phyloP scores from a whole-genome alignment of 2,329 filamentous ascomycete genomes.

The Thelonectria discophora region DNA sequence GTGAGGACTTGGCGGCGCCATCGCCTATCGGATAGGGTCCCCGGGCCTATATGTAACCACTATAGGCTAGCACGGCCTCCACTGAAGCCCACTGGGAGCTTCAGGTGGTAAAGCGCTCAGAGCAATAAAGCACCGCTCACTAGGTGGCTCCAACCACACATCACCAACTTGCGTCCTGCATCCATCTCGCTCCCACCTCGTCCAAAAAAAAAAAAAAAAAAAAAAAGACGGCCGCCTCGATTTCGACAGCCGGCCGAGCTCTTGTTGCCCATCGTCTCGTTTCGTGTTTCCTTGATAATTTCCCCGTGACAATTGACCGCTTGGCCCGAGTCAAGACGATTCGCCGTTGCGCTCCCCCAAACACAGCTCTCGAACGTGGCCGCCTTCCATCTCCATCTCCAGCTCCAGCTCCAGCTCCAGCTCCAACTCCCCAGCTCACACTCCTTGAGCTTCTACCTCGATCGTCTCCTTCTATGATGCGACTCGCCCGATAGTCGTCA shows the following conservation, averaged over 20 bases:
- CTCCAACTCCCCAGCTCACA: neutral
- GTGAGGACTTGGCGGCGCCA: slow-evolving; percentile 26
- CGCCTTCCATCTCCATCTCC: neutral
- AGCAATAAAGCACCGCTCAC: slow-evolving; percentile 5
- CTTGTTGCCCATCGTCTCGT: neutral
- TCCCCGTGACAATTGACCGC: slow-evolving; percentile 19
- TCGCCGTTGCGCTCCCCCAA: neutral
- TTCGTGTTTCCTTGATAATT: neutral
- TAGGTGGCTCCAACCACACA: slow-evolving; percentile 24
- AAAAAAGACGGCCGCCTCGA: slow-evolving; percentile 11
- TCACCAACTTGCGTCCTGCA: slow-evolving; percentile 29
- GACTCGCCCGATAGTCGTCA: slow-evolving; percentile 43
- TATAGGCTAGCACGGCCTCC: slow-evolving; percentile 34
- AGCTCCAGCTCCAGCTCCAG: slow-evolving; percentile 2
- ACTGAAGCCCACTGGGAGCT: too few relatives aligned
- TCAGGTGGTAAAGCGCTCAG: too few relatives aligned
- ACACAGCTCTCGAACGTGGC: neutral
- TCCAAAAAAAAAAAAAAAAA: neutral
- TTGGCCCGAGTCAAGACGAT: neutral
- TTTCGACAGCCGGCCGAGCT: slow-evolving; percentile 20
- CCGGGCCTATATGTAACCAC: slow-evolving; percentile 38
- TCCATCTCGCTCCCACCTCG: slow-evolving; percentile 1
- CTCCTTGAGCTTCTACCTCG: slow-evolving; percentile 1
- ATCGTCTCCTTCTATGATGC: slow-evolving; percentile 40
- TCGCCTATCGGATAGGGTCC: slow-evolving; percentile 36